A percentile compares a stretch with the other conserved stretches of the same genome.
phyloP scores from a whole-genome alignment of 345 rosid species.

The Microthlaspi erraticum region DNA sequence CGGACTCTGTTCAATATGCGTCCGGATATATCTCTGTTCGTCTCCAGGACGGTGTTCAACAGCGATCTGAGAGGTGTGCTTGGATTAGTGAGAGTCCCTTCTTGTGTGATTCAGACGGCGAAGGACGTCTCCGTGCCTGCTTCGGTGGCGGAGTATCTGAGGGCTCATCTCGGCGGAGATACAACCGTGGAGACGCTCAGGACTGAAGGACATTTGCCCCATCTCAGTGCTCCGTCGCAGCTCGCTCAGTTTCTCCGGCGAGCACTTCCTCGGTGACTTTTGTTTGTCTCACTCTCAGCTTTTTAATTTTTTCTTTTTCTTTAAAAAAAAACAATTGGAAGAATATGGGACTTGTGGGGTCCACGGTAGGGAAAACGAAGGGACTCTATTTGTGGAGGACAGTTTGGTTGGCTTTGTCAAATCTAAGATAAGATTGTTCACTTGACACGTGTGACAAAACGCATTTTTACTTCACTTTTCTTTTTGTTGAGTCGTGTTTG shows the following conservation, averaged over 20 bases:
- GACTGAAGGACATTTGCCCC: slow-evolving; percentile 90
- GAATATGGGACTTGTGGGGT: slow-evolving; percentile 40
- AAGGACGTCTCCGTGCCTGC: slow-evolving; percentile 69
- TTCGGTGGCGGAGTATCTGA: slow-evolving; percentile 69
- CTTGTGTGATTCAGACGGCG: slow-evolving; percentile 72
- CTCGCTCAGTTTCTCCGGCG: slow-evolving; percentile 69
- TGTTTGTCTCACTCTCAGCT: neutral
- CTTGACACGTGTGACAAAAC: slow-evolving; percentile 55
- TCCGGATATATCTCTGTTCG: slow-evolving; percentile 77
- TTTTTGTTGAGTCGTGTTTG: neutral
- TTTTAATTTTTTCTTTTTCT: neutral
- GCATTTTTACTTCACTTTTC: slow-evolving; percentile 1
- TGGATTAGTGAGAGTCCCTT: slow-evolving; percentile 66
- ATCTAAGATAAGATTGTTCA: slow-evolving; percentile 52
- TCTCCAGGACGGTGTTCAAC: slow-evolving; percentile 62
- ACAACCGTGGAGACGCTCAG: slow-evolving; percentile 63
- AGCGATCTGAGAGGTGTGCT: slow-evolving; percentile 74
- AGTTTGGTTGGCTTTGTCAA: slow-evolving; percentile 36
- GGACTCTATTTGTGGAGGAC: slow-evolving; percentile 40
- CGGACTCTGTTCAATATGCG: slow-evolving; percentile 91
- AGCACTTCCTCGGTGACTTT: slow-evolving; percentile 61
- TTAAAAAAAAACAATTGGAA: slow-evolving; percentile 7
- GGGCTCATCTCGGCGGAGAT: slow-evolving; percentile 69
- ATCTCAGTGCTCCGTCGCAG: slow-evolving; percentile 72
- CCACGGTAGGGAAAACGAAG: slow-evolving; percentile 49